These are phyloP conservation scores for Penicillium sp. DNA, from an alignment of 2,329 filamentous ascomycete genomes.

Conservation along the genomic window DNA sequence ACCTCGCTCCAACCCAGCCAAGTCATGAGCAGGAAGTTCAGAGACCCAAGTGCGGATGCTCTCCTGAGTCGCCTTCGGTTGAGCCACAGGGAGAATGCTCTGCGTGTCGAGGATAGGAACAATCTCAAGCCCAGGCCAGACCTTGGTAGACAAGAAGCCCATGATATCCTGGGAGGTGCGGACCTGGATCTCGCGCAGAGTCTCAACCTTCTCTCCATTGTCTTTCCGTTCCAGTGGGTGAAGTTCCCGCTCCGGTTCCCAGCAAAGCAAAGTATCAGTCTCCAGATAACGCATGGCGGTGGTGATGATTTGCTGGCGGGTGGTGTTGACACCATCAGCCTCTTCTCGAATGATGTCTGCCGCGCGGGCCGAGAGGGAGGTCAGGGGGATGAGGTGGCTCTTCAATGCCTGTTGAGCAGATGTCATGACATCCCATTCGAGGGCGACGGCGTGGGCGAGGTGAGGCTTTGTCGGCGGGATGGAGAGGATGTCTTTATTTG, in stretches of 20 bases:
- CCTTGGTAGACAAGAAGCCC: slow-evolving; percentile 67
- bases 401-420: slow-evolving; percentile 82
- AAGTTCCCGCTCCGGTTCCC: slow-evolving; percentile 66
- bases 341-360: slow-evolving; percentile 79
- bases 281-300: slow-evolving; percentile 83
- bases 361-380: slow-evolving; percentile 80
- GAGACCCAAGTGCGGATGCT: slow-evolving; percentile 78
- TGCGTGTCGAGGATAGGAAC: slow-evolving; percentile 77
- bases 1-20: slow-evolving; percentile 84
- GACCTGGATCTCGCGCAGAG: slow-evolving; percentile 74
- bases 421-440: slow-evolving; percentile 89
- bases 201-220: slow-evolving; percentile 55
- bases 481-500: slow-evolving; percentile 71
- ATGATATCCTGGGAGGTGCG: slow-evolving; percentile 72
- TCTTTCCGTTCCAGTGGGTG: slow-evolving; percentile 54
- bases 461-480: slow-evolving; percentile 76
- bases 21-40: slow-evolving; percentile 74
- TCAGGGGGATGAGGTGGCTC: slow-evolving; percentile 87
- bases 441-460: slow-evolving; percentile 81
- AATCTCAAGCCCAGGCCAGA: slow-evolving; percentile 86
- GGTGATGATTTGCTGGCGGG: slow-evolving; percentile 67
- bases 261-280: slow-evolving; percentile 92
- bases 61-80: slow-evolving; percentile 74
- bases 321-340: slow-evolving; percentile 50
- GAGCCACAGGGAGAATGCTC: slow-evolving; percentile 74